Base-by-base conservation (phyloP, 108 stramenopile genomes). In the Cyclotella sp. region DNA sequence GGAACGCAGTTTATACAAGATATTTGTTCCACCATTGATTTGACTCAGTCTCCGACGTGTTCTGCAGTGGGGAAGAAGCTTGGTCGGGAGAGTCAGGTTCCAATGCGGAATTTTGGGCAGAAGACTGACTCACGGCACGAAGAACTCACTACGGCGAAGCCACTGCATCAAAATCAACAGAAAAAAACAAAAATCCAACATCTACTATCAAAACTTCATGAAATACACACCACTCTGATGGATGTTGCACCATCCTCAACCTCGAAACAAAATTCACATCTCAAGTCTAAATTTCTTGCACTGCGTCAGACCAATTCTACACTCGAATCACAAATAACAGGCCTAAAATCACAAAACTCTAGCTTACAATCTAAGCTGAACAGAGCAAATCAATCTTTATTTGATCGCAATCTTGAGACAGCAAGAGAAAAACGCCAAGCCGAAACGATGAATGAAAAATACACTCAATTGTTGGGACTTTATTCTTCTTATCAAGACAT, bases 21-120 rank as follows among this genome's bases (percentile, higher is more conserved):
- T 26, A 79, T 72, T 43, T 72, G 64, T 43, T 55, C 59, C 15
- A 68, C 69, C 4, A 63, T 77, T 55, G 62, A 57, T 57, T 57
- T 57, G 55, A 57, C 22, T 57, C 55, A 19, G 22, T 12, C 24
- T 24, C 55, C 22, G 1, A 57, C 1, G 24, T 5, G 24, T 12
- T 12, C n/a, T 57, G 24, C 22, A 26, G 55, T 21, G n/a, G 55
- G 24, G 12, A 12, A 7, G 21, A 19, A 24, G 19, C 11, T 1
- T 26, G 55, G 24, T 57, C 24, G 12, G n/a, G 24, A 3, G 55
- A 57, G 55, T 24, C 24, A 26, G 55, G 8, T 4, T 22, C 21
- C 24, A 5, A 22, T 24, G 11, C 28, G 22, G 47, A n/a, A 19
- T 45, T 0, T 16, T 60, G 27, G 29, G 27, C 30, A 60, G 13